These are phyloP conservation scores for Penicillium paneum DNA, from an alignment of 2,329 filamentous ascomycete genomes.

Conservation along the genomic window DNA sequence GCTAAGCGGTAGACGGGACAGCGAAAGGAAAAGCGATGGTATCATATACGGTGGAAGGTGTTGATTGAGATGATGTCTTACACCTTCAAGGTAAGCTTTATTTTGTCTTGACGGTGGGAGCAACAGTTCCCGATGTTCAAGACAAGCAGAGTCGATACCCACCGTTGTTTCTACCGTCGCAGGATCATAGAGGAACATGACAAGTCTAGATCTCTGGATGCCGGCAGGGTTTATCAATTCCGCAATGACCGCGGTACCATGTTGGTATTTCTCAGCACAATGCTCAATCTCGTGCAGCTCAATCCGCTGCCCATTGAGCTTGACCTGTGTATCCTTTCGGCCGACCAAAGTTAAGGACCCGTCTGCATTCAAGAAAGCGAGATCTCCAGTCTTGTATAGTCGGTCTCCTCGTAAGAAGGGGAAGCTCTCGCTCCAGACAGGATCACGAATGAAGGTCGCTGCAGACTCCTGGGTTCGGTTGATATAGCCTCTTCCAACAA, in stretches of 20 bases:
- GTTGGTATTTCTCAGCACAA: conserved; percentile 2
- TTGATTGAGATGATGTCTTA: background rate
- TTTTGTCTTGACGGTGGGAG: background rate
- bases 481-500: conserved; percentile 7
- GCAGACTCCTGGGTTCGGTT: background rate
- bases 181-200: background rate
- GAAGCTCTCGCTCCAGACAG: background rate
- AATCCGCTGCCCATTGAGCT: conserved; percentile 35
- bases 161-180: background rate
- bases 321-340: conserved; percentile 35
- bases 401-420: background rate
- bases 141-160: background rate
- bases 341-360: conserved; percentile 32
- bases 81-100: background rate
- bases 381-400: conserved; percentile 32
- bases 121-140: background rate
- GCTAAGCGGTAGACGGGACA: background rate
- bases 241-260: background rate
- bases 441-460: background rate
- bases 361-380: conserved; percentile 30
- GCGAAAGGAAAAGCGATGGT: background rate
- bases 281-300: conserved; percentile 36
- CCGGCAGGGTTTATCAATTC: background rate
- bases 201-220: background rate
- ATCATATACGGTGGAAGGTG: background rate